phyloP scores from a whole-genome alignment of 441 rosid species.

The Euphorbia schlechtendalii region DNA sequence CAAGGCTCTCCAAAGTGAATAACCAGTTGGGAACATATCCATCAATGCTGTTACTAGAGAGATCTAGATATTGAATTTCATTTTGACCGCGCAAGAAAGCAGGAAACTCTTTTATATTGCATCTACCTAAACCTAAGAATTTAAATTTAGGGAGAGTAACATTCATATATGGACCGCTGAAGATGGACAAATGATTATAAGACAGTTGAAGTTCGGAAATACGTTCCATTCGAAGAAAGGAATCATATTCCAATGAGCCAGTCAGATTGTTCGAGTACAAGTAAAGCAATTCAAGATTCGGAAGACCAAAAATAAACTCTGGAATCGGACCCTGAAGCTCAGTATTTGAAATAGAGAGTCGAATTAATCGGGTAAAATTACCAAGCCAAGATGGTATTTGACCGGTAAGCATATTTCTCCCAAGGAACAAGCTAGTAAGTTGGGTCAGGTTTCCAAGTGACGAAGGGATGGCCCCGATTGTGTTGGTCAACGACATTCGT shows the following conservation, averaged over 20 bases:
- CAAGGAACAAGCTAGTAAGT: background rate
- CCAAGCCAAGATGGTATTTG: conserved; percentile 34
- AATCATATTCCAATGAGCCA: conserved; percentile 11
- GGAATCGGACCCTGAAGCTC: conserved; percentile 50
- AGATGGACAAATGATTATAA: conserved; percentile 7
- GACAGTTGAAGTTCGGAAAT: background rate
- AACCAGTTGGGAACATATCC: no score
- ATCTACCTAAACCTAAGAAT: background rate
- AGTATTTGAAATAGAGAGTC: conserved; percentile 39
- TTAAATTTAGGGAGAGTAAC: background rate
- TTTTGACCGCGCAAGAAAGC: conserved; percentile 15
- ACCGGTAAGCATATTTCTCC: conserved; percentile 28
- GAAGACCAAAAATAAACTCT: conserved; percentile 19
- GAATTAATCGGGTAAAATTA: conserved; percentile 30
- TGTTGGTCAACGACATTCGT: background rate
- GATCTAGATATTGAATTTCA: background rate
- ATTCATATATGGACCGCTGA: background rate
- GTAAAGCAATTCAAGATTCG: conserved; percentile 16
- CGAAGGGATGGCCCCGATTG: conserved; percentile 14
- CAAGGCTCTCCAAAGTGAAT: background rate
- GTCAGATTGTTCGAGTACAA: conserved; percentile 3
- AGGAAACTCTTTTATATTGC: conserved; percentile 21
- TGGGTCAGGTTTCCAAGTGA: conserved; percentile 17
- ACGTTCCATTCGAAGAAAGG: background rate
- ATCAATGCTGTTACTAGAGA: conserved; percentile 2